These are phyloP conservation scores for Helicocarpus griseus DNA, from an alignment of 2,329 filamentous ascomycete genomes.

Conservation along the genomic window DNA sequence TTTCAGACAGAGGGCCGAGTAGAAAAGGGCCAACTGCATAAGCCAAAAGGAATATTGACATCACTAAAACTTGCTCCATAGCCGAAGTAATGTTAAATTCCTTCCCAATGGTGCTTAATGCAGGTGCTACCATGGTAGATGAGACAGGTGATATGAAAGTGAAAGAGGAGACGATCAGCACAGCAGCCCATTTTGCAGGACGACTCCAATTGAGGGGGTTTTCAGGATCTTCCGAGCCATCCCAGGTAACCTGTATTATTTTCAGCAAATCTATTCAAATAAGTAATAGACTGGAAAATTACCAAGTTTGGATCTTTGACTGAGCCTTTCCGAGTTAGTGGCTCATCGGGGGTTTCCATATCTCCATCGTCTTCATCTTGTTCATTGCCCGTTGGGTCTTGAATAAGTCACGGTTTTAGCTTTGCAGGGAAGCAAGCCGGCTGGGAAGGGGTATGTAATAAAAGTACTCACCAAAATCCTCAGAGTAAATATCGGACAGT, in stretches of 20 bases:
- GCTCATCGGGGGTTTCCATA: not conserved
- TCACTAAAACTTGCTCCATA: conserved; percentile 37
- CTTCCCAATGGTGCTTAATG: conserved; percentile 41
- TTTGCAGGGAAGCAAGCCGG: not conserved
- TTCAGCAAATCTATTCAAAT: not conserved
- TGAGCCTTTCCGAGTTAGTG: not conserved
- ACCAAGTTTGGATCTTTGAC: conserved; percentile 5
- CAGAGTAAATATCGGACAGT: not conserved
- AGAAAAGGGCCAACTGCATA: conserved; percentile 45
- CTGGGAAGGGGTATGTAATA: not conserved
- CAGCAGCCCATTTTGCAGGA: conserved; percentile 48
- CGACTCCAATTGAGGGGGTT: conserved; percentile 47
- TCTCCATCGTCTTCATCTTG: not conserved
- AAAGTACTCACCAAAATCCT: not conserved
- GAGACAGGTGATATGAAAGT: conserved; percentile 56
- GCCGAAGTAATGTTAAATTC: conserved; percentile 44
- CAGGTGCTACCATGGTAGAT: conserved; percentile 50
- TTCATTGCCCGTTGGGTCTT: not conserved
- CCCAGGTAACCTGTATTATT: conserved; percentile 35
- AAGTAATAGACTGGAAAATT: not conserved
- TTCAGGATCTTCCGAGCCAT: conserved; percentile 41
- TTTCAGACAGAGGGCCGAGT: conserved; percentile 45
- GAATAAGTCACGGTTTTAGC: not conserved
- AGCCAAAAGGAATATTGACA: conserved; percentile 48
- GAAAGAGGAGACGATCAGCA: conserved; percentile 47